Conservation (phyloP, 345 rosid genomes). For the Sisymbrium irio region DNA sequence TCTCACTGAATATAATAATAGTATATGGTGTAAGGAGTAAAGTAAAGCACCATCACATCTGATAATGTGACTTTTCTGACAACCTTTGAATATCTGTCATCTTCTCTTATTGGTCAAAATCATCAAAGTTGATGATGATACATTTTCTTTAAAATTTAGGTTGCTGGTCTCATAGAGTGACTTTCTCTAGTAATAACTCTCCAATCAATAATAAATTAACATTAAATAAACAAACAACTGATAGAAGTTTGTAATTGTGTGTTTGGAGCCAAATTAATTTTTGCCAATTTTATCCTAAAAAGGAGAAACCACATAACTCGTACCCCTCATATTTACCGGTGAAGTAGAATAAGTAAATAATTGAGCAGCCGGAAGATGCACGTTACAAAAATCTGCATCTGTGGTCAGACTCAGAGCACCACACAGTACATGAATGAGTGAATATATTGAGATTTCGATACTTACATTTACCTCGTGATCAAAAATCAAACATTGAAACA, state of each 20-base stretch:
- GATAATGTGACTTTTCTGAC: conserved; percentile 22
- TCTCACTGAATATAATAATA: background rate
- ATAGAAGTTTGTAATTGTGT: background rate
- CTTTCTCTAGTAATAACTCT: background rate
- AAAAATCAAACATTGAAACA: conserved; percentile 14
- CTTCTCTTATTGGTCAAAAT: conserved; percentile 15
- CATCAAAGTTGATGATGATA: background rate
- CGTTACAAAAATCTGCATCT: conserved; percentile 14
- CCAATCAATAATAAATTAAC: background rate
- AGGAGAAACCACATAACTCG: no score
- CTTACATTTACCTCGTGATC: conserved; percentile 11
- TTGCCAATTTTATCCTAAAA: background rate
- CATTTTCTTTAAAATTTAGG: background rate
- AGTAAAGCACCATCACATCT: background rate
- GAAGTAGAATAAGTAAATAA: background rate
- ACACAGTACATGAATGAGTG: background rate
- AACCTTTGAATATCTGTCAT: conserved; percentile 31
- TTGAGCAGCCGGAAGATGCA: conserved; percentile 19
- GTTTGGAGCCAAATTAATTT: background rate
- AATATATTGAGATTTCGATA: background rate
- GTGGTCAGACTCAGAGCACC: background rate
- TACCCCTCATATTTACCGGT: no score
- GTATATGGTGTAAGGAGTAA: background rate
- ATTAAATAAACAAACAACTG: no score
- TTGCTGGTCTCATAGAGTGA: background rate